Evolutionary conservation across 2,329 filamentous ascomycete genomes (phyloP).

Genomic region (Triangularia setosa): DNA sequence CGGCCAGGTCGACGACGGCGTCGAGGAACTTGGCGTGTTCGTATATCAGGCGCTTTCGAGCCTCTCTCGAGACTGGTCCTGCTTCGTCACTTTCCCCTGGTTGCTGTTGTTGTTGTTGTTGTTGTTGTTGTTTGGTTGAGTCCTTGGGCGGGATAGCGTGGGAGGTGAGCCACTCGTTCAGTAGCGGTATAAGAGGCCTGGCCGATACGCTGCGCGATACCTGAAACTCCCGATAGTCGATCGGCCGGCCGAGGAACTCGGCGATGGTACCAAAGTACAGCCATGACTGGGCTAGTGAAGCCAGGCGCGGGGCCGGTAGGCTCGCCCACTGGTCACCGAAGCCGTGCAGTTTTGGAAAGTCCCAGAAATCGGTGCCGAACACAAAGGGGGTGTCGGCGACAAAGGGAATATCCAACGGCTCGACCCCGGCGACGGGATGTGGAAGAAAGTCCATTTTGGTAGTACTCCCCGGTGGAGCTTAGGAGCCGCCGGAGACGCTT

Average conservation of each 20-base stretch:
- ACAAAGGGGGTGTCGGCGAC: slow-evolving; percentile 23
- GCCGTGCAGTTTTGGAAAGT: slow-evolving; percentile 24
- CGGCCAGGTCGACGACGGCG: slow-evolving; percentile 20
- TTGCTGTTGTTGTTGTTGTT: no score
- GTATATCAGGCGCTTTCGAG: slow-evolving; percentile 14
- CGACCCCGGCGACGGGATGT: slow-evolving; percentile 22
- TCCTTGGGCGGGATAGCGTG: slow-evolving; percentile 6
- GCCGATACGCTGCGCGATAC: slow-evolving; percentile 18
- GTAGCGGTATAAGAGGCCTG: slow-evolving; percentile 16
- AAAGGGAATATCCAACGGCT: slow-evolving; percentile 23
- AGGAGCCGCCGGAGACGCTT: slow-evolving; percentile 15
- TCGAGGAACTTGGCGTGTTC: slow-evolving; percentile 20
- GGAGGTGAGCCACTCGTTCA: slow-evolving; percentile 20
- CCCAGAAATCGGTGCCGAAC: slow-evolving; percentile 24
- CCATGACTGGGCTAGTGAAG: slow-evolving; percentile 25
- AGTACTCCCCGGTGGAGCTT: slow-evolving; percentile 2
- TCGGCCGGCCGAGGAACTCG: slow-evolving; percentile 22
- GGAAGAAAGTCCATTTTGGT: slow-evolving; percentile 23
- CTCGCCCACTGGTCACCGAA: slow-evolving; percentile 25
- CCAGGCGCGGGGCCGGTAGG: slow-evolving; percentile 20
- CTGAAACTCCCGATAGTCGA: slow-evolving; percentile 22
- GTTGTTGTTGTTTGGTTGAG: neutral
- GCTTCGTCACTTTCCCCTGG: neutral
- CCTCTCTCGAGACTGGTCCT: slow-evolving; percentile 2
- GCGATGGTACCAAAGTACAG: slow-evolving; percentile 25